phyloP scores from a whole-genome alignment of 257 asterid species.

The Catharanthus roseus region DNA sequence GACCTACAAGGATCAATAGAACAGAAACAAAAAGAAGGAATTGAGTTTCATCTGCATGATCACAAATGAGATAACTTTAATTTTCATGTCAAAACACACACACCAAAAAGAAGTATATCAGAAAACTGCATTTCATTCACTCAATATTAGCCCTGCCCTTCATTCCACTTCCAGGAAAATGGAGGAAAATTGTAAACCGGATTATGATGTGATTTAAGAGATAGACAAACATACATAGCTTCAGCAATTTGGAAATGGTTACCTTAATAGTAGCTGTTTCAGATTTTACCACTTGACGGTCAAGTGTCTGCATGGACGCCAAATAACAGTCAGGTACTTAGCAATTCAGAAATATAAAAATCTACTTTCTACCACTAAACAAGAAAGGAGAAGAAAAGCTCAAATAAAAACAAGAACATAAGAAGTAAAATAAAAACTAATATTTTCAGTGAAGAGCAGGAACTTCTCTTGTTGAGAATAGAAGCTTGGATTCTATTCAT shows the following conservation, averaged over 20 bases:
- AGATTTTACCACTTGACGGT: constrained; percentile 89
- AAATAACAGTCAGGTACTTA: neutral
- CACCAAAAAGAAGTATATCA: too few species aligned
- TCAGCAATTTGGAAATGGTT: constrained; percentile 8
- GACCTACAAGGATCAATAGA: constrained; percentile 48
- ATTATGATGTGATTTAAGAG: neutral
- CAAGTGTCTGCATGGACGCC: constrained; percentile 55
- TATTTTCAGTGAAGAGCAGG: neutral
- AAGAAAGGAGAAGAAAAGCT: neutral
- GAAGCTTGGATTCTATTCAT: neutral
- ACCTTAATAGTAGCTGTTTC: constrained; percentile 96
- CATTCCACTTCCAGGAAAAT: neutral
- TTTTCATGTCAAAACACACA: too few species aligned
- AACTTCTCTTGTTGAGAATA: neutral
- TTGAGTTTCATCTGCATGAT: neutral
- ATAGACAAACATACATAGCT: too few species aligned
- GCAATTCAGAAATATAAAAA: neutral
- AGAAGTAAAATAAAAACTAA: too few species aligned
- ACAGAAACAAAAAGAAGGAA: neutral
- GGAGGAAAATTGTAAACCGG: neutral
- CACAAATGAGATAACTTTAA: neutral
- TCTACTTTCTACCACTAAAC: neutral
- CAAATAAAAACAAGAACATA: neutral
- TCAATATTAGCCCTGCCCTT: neutral
- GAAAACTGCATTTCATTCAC: neutral